Conservation (phyloP, 305 asterid genomes). For the Ilex paraguariensis region DNA sequence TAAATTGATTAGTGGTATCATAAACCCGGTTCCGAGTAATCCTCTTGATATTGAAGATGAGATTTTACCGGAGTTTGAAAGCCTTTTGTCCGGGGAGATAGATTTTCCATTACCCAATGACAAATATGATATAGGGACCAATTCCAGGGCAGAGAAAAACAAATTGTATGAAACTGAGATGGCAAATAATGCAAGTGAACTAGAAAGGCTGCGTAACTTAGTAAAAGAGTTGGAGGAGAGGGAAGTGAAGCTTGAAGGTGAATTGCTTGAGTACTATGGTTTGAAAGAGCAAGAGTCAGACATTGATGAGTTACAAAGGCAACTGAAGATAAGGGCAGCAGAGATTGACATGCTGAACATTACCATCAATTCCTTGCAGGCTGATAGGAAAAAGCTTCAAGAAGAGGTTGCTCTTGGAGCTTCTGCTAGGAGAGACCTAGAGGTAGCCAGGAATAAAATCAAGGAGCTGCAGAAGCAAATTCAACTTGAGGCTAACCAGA, state of each 20-base stretch:
- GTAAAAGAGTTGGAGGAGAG: constrained; percentile 85
- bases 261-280: constrained; percentile 84
- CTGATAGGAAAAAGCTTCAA: constrained; percentile 87
- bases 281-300: constrained; percentile 87
- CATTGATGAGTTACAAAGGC: constrained; percentile 69
- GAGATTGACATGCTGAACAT: constrained; percentile 88
- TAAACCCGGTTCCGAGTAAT: constrained; percentile 43
- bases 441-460: constrained; percentile 63
- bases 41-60: constrained; percentile 64
- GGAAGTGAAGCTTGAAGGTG: constrained; percentile 93
- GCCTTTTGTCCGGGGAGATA: constrained; percentile 72
- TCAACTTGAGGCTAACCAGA: constrained; percentile 90
- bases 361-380: constrained; percentile 73
- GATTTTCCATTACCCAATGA: constrained; percentile 66
- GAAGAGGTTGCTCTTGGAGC: constrained; percentile 72
- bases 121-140: constrained; percentile 37
- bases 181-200: constrained; percentile 71
- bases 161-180: constrained; percentile 58
- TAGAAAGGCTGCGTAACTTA: constrained; percentile 59
- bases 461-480: constrained; percentile 83
- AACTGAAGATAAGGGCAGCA: constrained; percentile 75
- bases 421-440: constrained; percentile 62
- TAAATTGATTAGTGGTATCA: constrained; percentile 64
- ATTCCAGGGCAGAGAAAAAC: constrained; percentile 51
- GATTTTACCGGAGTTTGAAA: constrained; percentile 68